Conservation (phyloP, 805 yeast genomes). For the Saccharomycopsis olivae region DNA sequence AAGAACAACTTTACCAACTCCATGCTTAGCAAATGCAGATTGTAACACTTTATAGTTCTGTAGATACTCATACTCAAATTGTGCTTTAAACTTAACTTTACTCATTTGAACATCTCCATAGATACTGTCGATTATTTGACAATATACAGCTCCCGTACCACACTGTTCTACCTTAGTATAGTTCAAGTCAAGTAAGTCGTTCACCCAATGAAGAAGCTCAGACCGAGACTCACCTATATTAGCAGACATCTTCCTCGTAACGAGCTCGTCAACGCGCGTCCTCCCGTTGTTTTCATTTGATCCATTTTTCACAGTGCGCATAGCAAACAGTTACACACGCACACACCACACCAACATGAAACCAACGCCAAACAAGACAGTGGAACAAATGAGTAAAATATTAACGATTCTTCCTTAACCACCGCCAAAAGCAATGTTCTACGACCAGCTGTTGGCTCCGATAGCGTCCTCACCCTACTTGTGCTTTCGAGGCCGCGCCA, state of each 20-base stretch:
- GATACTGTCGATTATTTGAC: conserved; percentile 83
- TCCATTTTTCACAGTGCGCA: neutral
- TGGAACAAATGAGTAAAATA: neutral
- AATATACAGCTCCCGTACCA: conserved; percentile 92
- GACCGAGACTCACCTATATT: conserved; percentile 65
- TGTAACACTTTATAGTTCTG: conserved; percentile 83
- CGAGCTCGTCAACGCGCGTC: neutral
- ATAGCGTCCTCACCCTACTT: too few species aligned
- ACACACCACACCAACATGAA: too few species aligned
- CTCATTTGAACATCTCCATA: conserved; percentile 74
- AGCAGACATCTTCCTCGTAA: neutral
- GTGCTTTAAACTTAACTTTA: conserved; percentile 62
- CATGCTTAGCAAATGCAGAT: conserved; percentile 60
- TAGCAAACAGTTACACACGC: neutral
- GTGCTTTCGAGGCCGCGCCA: too few species aligned
- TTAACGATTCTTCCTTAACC: too few species aligned
- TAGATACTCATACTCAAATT: conserved; percentile 64
- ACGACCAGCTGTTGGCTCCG: too few species aligned
- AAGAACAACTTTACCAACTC: conserved; percentile 63
- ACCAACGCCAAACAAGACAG: neutral
- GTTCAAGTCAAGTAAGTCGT: conserved; percentile 51
- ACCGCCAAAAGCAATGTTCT: too few species aligned
- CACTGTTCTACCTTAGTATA: conserved; percentile 81
- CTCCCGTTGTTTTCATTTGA: neutral
- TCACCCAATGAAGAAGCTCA: conserved; percentile 80